A percentile compares a stretch with the other conserved stretches of the same genome.
Evolutionary conservation across 768 basidiomycete genomes (phyloP).

Genomic region (Tulasnella sp.): DNA sequence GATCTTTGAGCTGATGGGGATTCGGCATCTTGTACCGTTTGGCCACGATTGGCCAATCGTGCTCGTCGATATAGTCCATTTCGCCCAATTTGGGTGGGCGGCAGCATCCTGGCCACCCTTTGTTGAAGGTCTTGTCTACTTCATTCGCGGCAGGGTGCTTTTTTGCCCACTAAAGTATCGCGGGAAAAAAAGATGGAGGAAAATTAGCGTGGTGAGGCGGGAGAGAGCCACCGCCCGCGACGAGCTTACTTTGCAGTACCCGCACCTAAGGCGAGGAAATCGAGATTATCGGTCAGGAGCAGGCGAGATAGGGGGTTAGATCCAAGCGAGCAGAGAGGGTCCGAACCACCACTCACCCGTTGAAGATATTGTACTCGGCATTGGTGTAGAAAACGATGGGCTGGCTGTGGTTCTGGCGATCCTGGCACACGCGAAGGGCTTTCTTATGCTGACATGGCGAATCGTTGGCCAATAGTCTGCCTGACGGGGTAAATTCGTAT

Average conservation of each 20-base stretch:
- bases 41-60: constrained; percentile 73
- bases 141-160: neutral
- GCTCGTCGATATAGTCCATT: constrained; percentile 48
- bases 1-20: constrained; percentile 60
- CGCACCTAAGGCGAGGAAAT: constrained; percentile 54
- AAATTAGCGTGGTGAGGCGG: constrained; percentile 14
- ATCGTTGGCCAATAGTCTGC: constrained; percentile 8
- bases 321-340: no score
- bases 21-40: constrained; percentile 56
- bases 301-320: constrained; percentile 7
- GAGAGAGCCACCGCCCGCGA: constrained; percentile 17
- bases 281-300: constrained; percentile 9
- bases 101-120: constrained; percentile 87
- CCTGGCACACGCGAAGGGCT: constrained; percentile 14
- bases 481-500: constrained; percentile 14
- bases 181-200: neutral
- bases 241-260: constrained; percentile 69
- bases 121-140: constrained; percentile 27
- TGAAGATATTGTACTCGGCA: constrained; percentile 39
- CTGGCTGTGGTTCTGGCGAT: constrained; percentile 17
- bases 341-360: constrained; percentile 8
- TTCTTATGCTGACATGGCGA: constrained; percentile 9
- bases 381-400: constrained; percentile 60
- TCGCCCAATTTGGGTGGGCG: constrained; percentile 54
- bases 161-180: constrained; percentile 40